Conservation (phyloP, 306 rosid species). For the Adenanthera pavonina region DNA sequence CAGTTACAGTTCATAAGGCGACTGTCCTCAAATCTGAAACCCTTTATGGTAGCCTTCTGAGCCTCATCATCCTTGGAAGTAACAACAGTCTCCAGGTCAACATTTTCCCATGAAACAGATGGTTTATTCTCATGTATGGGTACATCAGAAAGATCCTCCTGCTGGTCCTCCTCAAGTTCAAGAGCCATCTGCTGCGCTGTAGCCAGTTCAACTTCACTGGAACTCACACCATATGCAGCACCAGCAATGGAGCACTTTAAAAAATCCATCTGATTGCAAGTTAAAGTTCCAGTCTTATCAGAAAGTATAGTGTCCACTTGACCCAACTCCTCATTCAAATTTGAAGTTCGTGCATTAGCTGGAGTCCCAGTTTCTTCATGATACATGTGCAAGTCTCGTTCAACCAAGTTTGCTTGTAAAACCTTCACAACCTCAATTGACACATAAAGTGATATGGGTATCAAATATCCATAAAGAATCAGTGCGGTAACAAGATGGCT, state of each 20-base stretch:
- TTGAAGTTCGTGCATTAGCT: slow-evolving; percentile 92
- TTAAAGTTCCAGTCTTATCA: slow-evolving; percentile 97
- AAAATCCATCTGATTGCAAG: slow-evolving; percentile 99
- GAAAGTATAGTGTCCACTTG: slow-evolving; percentile 99
- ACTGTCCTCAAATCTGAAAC: slow-evolving; percentile 84
- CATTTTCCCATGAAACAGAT: slow-evolving; percentile 40
- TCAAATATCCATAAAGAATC: slow-evolving; percentile 94
- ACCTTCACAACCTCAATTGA: slow-evolving; percentile 99
- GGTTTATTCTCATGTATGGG: slow-evolving; percentile 45
- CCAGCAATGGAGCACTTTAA: slow-evolving; percentile 97
- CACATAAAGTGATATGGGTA: slow-evolving; percentile 98
- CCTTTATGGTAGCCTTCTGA: slow-evolving; percentile 68
- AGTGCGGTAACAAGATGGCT: slow-evolving; percentile 94
- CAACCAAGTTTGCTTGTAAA: slow-evolving; percentile 88
- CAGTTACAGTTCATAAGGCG: slow-evolving; percentile 88
- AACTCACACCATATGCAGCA: slow-evolving; percentile 71
- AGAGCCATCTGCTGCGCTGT: slow-evolving; percentile 88
- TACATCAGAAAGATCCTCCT: slow-evolving; percentile 61
- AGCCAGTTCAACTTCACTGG: slow-evolving; percentile 97
- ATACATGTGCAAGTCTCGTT: slow-evolving; percentile 89
- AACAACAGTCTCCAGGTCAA: slow-evolving; percentile 63
- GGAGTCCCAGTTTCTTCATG: slow-evolving; percentile 87
- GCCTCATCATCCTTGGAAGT: slow-evolving; percentile 54
- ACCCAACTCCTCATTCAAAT: slow-evolving; percentile 97
- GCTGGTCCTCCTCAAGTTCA: slow-evolving; percentile 60